Percentiles rank a stretch among this genome's conserved stretches.
Conservation (phyloP, 2,329 filamentous ascomycete genomes). For the Alternaria brassicicola region DNA sequence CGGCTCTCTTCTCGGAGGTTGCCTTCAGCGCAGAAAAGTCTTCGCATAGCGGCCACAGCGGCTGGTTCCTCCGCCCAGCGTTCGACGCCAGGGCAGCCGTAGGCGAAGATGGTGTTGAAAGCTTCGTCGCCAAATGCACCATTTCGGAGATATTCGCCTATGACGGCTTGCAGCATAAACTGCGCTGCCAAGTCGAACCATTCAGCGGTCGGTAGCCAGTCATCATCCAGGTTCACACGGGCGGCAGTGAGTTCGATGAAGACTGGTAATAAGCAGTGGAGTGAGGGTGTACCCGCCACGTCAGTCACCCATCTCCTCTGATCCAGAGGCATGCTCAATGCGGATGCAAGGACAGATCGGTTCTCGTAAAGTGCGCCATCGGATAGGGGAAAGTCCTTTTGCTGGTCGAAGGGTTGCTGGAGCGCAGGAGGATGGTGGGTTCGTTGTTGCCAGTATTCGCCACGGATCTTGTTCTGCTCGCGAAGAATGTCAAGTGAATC, state of each 20-base stretch:
- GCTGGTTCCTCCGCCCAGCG: slow-evolving; percentile 30
- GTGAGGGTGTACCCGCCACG: slow-evolving; percentile 47
- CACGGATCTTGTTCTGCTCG: slow-evolving; percentile 46
- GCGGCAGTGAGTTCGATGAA: slow-evolving; percentile 60
- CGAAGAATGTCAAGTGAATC: slow-evolving; percentile 46
- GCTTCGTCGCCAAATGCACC: slow-evolving; percentile 46
- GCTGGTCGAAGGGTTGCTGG: slow-evolving; percentile 30
- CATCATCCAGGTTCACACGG: slow-evolving; percentile 38
- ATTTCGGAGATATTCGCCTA: slow-evolving; percentile 56
- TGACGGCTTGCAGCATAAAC: slow-evolving; percentile 58
- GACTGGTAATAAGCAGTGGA: slow-evolving; percentile 53
- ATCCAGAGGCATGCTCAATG: slow-evolving; percentile 34
- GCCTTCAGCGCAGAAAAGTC: slow-evolving; percentile 45
- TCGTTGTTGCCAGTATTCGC: slow-evolving; percentile 29
- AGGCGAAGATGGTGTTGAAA: slow-evolving; percentile 55
- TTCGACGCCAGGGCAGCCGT: slow-evolving; percentile 47
- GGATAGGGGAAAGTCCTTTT: slow-evolving; percentile 37
- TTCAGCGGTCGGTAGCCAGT: slow-evolving; percentile 43
- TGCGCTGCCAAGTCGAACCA: slow-evolving; percentile 56
- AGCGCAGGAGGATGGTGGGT: slow-evolving; percentile 32
- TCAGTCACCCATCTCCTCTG: slow-evolving; percentile 36
- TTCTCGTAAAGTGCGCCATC: slow-evolving; percentile 37
- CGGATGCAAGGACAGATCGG: slow-evolving; percentile 31
- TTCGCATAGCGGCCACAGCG: slow-evolving; percentile 41
- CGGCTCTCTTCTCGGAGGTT: slow-evolving; percentile 33